Conservation (phyloP, 2,329 filamentous ascomycete genomes). For the Diaporthe sp. region DNA sequence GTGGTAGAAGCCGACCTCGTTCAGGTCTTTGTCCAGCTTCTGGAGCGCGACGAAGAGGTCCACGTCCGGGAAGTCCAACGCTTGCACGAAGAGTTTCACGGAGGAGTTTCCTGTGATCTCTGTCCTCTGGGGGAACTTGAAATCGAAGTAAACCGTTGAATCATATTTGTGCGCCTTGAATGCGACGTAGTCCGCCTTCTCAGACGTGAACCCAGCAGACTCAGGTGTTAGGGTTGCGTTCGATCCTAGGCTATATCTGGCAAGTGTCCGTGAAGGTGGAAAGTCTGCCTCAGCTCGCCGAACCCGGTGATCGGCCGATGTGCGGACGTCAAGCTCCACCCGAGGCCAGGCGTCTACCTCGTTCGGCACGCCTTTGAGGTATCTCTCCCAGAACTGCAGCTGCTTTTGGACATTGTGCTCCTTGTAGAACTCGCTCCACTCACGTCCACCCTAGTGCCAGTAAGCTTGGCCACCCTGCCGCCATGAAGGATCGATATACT, state of each 20-base stretch:
- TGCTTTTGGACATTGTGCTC: neutral
- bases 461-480: neutral
- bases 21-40: no score
- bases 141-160: neutral
- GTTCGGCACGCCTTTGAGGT: neutral
- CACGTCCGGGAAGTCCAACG: neutral
- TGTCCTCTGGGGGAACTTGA: neutral
- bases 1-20: neutral
- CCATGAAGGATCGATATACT: neutral
- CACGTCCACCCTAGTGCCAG: neutral
- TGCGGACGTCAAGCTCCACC: neutral
- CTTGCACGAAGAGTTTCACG: neutral
- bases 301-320: neutral
- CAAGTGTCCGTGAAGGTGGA: neutral
- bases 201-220: no score
- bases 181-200: no score
- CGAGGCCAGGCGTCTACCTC: neutral
- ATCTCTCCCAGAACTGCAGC: neutral
- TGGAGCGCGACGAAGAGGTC: neutral
- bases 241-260: neutral
- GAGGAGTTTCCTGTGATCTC: neutral
- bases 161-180: neutral
- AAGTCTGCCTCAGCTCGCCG: neutral
- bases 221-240: no score
- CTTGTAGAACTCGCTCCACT: neutral